Percentiles rank a stretch among this genome's conserved stretches.
Evolutionary conservation across 148 eudicot species (phyloP).

Genomic region (Hydrangea macrophylla): DNA sequence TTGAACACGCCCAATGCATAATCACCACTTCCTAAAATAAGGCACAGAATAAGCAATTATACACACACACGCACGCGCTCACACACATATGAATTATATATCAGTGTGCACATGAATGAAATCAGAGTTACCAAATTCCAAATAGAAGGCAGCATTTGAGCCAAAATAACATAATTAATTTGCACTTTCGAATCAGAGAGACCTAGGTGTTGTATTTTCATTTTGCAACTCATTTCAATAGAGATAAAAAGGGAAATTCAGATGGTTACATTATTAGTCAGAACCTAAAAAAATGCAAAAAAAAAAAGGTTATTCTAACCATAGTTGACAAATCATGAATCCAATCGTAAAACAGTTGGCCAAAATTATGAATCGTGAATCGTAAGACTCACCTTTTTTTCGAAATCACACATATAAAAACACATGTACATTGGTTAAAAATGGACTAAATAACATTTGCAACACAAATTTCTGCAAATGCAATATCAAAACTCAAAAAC

Average conservation of each 20-base stretch:
- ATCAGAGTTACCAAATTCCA: not conserved
- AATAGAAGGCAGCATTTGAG: conserved; percentile 7
- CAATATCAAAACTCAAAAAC: too few relatives aligned
- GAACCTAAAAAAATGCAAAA: not conserved
- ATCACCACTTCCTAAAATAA: conserved; percentile 75
- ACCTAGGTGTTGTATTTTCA: not conserved
- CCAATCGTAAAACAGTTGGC: too few relatives aligned
- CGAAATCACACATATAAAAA: too few relatives aligned
- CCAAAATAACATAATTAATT: conserved; percentile 4
- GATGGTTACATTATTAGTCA: not conserved
- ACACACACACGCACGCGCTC: too few relatives aligned
- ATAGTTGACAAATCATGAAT: too few relatives aligned
- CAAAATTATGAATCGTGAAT: too few relatives aligned
- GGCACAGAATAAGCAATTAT: not conserved
- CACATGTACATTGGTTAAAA: too few relatives aligned
- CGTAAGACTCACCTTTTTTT: too few relatives aligned
- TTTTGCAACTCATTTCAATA: not conserved
- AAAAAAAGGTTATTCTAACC: too few relatives aligned
- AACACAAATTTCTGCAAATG: too few relatives aligned
- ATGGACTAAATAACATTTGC: too few relatives aligned
- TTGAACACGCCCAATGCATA: conserved; percentile 97
- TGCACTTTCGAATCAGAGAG: not conserved
- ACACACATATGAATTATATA: too few relatives aligned
- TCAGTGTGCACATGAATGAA: not conserved
- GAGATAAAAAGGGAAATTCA: not conserved